These are phyloP conservation scores for Davidsoniella neocaledoniae DNA, from an alignment of 2,329 filamentous ascomycete species.

Conservation along the genomic window DNA sequence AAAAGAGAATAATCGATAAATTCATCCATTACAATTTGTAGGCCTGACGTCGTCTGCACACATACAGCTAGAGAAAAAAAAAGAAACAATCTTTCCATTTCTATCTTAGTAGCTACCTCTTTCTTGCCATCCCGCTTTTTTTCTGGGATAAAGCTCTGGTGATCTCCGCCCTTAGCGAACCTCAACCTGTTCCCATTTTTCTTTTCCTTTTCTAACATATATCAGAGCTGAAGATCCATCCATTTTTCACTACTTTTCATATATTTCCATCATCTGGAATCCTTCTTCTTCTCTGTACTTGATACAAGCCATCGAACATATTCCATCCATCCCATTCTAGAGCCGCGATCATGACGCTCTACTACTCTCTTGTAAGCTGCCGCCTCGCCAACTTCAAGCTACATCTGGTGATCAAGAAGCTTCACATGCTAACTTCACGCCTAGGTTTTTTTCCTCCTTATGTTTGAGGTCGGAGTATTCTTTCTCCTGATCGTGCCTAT, in stretches of 20 bases:
- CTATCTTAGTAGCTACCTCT: background rate
- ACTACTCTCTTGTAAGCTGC: constrained; percentile 34
- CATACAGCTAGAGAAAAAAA: background rate
- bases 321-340: background rate
- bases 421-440: constrained; percentile 1
- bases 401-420: background rate
- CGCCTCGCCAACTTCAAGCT: too few species aligned
- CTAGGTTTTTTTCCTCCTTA: constrained; percentile 68
- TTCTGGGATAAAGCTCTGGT: constrained; percentile 1
- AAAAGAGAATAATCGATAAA: too few species aligned
- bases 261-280: background rate
- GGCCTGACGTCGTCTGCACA: background rate
- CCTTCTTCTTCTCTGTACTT: background rate
- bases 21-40: too few species aligned
- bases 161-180: background rate
- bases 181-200: background rate
- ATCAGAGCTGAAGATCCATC: background rate
- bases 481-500: constrained; percentile 70
- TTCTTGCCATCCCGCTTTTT: background rate
- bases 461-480: constrained; percentile 71
- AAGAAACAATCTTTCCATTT: background rate
- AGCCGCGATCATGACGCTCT: constrained; percentile 32
- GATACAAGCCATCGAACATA: too few species aligned
- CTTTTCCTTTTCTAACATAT: background rate
- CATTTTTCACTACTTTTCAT: background rate